These are phyloP conservation scores for Oenanthe sinensis DNA, from an alignment of 129 eudicot genomes.

Conservation along the genomic window DNA sequence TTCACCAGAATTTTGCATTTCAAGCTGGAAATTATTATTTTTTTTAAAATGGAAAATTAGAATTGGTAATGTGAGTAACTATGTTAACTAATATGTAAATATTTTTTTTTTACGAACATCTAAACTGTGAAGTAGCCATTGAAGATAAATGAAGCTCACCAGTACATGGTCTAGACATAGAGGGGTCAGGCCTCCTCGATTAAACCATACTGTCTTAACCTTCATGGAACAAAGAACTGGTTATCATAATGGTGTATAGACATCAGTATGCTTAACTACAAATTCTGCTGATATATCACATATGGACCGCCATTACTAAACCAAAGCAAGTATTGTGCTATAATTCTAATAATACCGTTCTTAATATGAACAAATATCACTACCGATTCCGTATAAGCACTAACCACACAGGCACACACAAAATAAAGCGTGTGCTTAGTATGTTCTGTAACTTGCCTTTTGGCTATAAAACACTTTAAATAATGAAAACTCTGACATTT, in stretches of 20 bases:
- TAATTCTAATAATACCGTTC: too few relatives aligned
- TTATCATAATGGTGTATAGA: neutral
- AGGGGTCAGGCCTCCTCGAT: conserved; percentile 60
- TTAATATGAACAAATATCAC: too few relatives aligned
- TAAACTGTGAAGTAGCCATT: neutral
- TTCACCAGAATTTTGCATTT: conserved; percentile 72
- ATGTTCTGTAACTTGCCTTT: neutral
- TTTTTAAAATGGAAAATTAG: neutral
- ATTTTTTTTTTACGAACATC: neutral
- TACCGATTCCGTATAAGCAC: neutral
- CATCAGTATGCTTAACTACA: neutral
- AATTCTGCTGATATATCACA: neutral
- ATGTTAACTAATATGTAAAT: neutral
- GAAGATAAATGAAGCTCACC: conserved; percentile 24
- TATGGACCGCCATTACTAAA: too few relatives aligned
- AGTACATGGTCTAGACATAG: conserved; percentile 70
- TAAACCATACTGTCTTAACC: conserved; percentile 59
- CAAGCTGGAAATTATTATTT: conserved; percentile 35
- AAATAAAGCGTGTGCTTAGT: too few relatives aligned
- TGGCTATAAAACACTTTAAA: neutral
- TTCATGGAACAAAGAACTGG: neutral
- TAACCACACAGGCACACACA: neutral
- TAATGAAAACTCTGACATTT: neutral
- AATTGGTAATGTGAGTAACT: neutral
- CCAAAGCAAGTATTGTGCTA: too few relatives aligned